Evolutionary conservation across 306 rosid genomes (phyloP).

Genomic region (Prunus mume): DNA sequence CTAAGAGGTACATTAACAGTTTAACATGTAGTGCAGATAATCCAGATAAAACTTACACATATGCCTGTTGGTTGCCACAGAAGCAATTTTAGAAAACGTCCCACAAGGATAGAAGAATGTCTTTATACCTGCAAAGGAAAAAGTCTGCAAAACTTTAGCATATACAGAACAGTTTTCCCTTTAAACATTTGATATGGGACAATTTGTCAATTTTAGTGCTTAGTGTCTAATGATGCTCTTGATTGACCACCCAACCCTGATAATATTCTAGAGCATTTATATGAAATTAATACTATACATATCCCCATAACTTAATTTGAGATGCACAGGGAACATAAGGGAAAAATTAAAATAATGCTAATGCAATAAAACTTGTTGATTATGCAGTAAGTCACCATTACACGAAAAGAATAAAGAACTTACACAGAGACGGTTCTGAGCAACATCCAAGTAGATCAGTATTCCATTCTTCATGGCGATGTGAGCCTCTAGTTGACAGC

Average conservation of each 20-base stretch:
- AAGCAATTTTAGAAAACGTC: constrained; percentile 83
- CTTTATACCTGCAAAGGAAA: constrained; percentile 65
- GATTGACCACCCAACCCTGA: constrained; percentile 18
- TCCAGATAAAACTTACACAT: constrained; percentile 65
- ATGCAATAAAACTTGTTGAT: background rate
- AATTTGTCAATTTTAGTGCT: background rate
- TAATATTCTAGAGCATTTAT: constrained; percentile 6
- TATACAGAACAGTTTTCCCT: background rate
- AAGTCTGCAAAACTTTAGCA: background rate
- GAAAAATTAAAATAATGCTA: background rate
- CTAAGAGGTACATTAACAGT: background rate
- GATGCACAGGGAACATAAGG: background rate
- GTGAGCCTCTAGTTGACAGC: constrained; percentile 58
- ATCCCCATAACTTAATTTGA: constrained; percentile 6
- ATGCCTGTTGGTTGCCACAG: constrained; percentile 77
- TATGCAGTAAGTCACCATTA: constrained; percentile 11
- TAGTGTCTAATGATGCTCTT: background rate
- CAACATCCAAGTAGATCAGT: constrained; percentile 94
- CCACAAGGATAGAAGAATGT: constrained; percentile 95
- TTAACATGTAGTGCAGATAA: background rate
- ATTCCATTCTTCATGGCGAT: constrained; percentile 76
- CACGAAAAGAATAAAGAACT: constrained; percentile 33
- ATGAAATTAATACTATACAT: background rate
- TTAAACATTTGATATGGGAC: background rate
- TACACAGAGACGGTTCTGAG: constrained; percentile 89